Percentiles rank a stretch among this genome's conserved stretches.
phyloP scores from a whole-genome alignment of 2,329 filamentous ascomycete genomes.

The Thelonectria olida region DNA sequence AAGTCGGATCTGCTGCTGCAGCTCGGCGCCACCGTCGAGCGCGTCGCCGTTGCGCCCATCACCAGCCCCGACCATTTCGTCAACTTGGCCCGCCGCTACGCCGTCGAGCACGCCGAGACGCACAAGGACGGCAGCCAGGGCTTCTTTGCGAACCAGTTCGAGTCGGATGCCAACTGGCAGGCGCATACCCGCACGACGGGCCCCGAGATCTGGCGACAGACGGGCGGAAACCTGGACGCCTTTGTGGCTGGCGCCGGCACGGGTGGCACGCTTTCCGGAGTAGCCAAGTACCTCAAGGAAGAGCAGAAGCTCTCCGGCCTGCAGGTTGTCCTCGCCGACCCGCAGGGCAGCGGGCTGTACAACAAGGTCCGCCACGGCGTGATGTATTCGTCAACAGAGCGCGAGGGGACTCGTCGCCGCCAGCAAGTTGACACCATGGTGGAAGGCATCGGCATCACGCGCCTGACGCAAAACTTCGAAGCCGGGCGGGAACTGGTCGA shows the following conservation, averaged over 20 bases:
- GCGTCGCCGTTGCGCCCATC: constrained; percentile 90
- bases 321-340: constrained; percentile 86
- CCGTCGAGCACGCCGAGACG: constrained; percentile 74
- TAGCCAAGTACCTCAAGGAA: constrained; percentile 84
- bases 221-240: constrained; percentile 72
- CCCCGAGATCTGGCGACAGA: constrained; percentile 87
- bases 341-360: constrained; percentile 91
- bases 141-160: constrained; percentile 97
- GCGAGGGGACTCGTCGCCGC: constrained; percentile 87
- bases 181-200: constrained; percentile 87
- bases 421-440: constrained; percentile 96
- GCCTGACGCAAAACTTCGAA: constrained; percentile 93
- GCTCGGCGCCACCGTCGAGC: constrained; percentile 91
- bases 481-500: constrained; percentile 86
- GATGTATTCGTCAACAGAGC: constrained; percentile 91
- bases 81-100: constrained; percentile 84
- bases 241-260: constrained; percentile 96
- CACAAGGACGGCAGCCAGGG: constrained; percentile 72
- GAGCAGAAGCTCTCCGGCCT: constrained; percentile 65
- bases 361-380: constrained; percentile 93
- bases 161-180: constrained; percentile 86
- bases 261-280: constrained; percentile 90
- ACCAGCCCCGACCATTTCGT: constrained; percentile 95
- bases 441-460: constrained; percentile 94
- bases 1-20: constrained; percentile 90